Evolutionary conservation across 352 stramenopile species (phyloP), one percentile per base, ranked within the genome.

Genomic region (Pythium myriotylum): DNA sequence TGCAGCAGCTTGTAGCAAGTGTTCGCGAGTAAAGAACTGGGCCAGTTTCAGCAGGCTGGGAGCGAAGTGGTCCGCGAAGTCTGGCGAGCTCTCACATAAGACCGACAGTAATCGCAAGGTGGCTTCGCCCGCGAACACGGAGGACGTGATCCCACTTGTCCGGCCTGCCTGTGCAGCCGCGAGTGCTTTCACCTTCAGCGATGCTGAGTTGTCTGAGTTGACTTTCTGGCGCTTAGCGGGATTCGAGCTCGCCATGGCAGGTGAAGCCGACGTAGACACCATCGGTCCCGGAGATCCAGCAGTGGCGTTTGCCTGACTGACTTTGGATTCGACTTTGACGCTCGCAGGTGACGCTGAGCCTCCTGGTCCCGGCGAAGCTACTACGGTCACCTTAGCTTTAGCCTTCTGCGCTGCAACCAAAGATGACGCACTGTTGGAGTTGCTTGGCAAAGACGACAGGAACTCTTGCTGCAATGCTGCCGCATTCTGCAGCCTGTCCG

Each of bases 1-100:
- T 6, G 67, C 52, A 3, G 73, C 74, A 3, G 72, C 64, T 20
- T 92, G 82, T 27, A 94, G 76, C 33, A 96, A 68, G 65, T 96
- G 88, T 56, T 95, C 84, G 22, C 86, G 83, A 3, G 86, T 95
- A 47, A 94, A 87, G 23, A 84, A 77, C 45, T 96, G 86, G 16
- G 86, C 84, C 10, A 96, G 70, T 52, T 95, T 95, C 8, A 95
- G 70, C 50, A 96, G 59, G 52, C 79, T 79, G 14, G 80, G 74
- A 0, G 83, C 84, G 60, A 95, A 95, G 23, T 88, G 71, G 47
- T 95, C 88, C 20, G 90, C 76, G 58, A 94, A 86, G 24, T 89
- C 81, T 5, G 85, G 77, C 8, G 70, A 69, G n/a, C 68, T 71
- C 12, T 91, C 72, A 19, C 72, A 76, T 19, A 96, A 51, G 20